phyloP scores from a whole-genome alignment of 306 rosid genomes.

The Glycine latifolia region DNA sequence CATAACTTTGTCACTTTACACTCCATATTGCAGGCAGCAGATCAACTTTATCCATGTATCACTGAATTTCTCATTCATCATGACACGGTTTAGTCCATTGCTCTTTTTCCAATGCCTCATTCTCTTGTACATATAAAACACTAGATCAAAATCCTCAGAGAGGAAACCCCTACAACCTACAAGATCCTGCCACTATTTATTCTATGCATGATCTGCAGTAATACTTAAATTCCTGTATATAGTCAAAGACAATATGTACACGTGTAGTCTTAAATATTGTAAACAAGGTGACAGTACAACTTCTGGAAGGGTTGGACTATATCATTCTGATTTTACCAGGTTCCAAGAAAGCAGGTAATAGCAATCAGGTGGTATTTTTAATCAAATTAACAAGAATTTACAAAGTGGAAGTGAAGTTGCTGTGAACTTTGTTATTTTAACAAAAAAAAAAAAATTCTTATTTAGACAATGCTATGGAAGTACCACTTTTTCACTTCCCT shows the following conservation, averaged over 20 bases:
- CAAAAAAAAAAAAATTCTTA: background rate
- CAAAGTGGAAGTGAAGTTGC: background rate
- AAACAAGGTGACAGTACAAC: background rate
- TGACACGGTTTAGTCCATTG: slow-evolving; percentile 60
- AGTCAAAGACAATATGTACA: background rate
- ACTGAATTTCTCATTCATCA: slow-evolving; percentile 71
- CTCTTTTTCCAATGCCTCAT: slow-evolving; percentile 35
- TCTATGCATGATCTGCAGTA: background rate
- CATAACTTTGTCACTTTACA: slow-evolving; percentile 25
- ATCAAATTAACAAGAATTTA: background rate
- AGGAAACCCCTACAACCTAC: slow-evolving; percentile 23
- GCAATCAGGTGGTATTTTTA: background rate
- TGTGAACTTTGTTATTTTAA: background rate
- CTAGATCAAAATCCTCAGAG: slow-evolving; percentile 37
- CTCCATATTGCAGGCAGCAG: slow-evolving; percentile 72
- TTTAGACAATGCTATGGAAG: background rate
- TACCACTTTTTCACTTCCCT: too few species aligned
- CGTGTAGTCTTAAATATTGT: slow-evolving; percentile 30
- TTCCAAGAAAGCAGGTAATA: slow-evolving; percentile 1
- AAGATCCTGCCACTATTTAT: slow-evolving; percentile 23
- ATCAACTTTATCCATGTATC: slow-evolving; percentile 73
- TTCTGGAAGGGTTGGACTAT: background rate
- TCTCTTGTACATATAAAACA: slow-evolving; percentile 38
- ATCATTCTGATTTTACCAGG: background rate
- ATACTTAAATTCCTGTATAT: slow-evolving; percentile 24